These are phyloP conservation scores for Chytridium lagenaria DNA, from an alignment of 371 early-diverging fungal species.

Conservation along the genomic window DNA sequence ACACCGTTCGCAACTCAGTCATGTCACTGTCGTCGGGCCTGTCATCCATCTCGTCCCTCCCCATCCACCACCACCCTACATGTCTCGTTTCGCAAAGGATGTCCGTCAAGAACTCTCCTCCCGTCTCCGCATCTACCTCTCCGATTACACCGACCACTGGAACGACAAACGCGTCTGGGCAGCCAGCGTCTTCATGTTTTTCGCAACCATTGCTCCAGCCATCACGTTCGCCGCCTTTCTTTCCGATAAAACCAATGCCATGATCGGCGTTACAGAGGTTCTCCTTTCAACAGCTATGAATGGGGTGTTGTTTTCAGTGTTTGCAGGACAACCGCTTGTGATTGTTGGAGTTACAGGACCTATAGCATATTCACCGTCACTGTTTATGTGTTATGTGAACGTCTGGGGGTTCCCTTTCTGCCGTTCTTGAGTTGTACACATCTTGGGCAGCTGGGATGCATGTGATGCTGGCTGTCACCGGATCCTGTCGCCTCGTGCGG, in stretches of 20 bases:
- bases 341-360: constrained; percentile 41
- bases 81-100: too few species aligned
- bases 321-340: constrained; percentile 33
- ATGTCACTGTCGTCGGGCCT: too few species aligned
- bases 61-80: too few species aligned
- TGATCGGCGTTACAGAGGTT: constrained; percentile 22
- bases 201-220: too few species aligned
- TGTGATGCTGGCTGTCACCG: constrained; percentile 13
- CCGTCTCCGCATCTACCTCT: too few species aligned
- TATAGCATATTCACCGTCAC: constrained; percentile 24
- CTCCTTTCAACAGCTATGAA: constrained; percentile 24
- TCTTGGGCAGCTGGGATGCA: constrained; percentile 35
- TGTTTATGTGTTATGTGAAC: background rate
- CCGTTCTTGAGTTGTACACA: constrained; percentile 26
- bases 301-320: constrained; percentile 21
- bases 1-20: too few species aligned
- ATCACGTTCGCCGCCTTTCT: constrained; percentile 3
- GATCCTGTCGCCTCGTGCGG: constrained; percentile 18
- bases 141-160: too few species aligned
- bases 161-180: too few species aligned
- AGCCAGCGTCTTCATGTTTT: too few species aligned
- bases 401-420: constrained; percentile 17
- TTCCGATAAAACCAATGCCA: background rate
- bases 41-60: too few species aligned
- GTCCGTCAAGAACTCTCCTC: too few species aligned